phyloP scores from a whole-genome alignment of 192 early-diverging fungal genomes.

The Backusella mclennaniae region DNA sequence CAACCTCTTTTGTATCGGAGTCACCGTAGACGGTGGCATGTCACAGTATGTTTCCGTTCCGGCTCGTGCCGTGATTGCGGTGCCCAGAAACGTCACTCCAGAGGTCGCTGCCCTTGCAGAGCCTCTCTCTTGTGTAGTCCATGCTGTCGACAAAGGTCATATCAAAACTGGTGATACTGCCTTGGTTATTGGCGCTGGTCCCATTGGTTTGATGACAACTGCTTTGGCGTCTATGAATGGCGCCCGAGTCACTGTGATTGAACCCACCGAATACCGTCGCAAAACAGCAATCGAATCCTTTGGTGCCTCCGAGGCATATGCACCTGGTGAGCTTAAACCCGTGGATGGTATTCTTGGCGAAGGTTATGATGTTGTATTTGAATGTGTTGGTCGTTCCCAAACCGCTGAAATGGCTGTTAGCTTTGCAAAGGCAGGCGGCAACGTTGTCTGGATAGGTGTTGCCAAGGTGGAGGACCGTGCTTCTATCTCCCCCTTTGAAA shows the following conservation, averaged over 20 bases:
- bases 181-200: conserved; percentile 48
- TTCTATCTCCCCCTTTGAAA: conserved; percentile 45
- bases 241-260: conserved; percentile 41
- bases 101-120: conserved; percentile 49
- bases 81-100: conserved; percentile 33
- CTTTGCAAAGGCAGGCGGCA: conserved; percentile 44
- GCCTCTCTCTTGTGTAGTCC: conserved; percentile 52
- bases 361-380: conserved; percentile 49
- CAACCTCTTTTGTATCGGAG: conserved; percentile 41
- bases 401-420: conserved; percentile 41
- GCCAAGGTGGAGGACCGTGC: conserved; percentile 42
- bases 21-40: conserved; percentile 53
- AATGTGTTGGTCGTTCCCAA: conserved; percentile 47
- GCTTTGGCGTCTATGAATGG: conserved; percentile 37
- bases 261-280: conserved; percentile 42
- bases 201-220: conserved; percentile 54
- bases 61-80: conserved; percentile 28
- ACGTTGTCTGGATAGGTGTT: conserved; percentile 52
- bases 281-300: conserved; percentile 31
- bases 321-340: conserved; percentile 20
- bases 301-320: conserved; percentile 24
- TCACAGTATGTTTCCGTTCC: conserved; percentile 46
- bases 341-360: conserved; percentile 30
- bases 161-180: conserved; percentile 45
- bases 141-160: conserved; percentile 46